Conservation (phyloP, 2,329 filamentous ascomycete genomes). For the Fusarium euwallaceae region DNA sequence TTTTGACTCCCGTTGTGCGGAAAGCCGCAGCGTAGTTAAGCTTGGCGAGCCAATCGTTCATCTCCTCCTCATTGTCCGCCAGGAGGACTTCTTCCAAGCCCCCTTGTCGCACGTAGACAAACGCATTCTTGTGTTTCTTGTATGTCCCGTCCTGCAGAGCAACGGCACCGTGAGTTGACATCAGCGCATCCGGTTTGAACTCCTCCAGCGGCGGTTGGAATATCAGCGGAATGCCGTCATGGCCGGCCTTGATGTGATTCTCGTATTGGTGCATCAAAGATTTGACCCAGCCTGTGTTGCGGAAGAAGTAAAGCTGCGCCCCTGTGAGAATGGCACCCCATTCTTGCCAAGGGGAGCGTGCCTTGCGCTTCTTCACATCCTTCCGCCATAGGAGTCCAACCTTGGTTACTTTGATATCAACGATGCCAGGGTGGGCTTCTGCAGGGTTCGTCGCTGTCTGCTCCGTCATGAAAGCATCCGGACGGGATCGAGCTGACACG, state of each 20-base stretch:
- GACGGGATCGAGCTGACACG: conserved; percentile 90
- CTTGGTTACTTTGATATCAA: conserved; percentile 98
- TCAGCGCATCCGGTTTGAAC: conserved; percentile 93
- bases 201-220: conserved; percentile 92
- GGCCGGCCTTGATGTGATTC: conserved; percentile 80
- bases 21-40: conserved; percentile 97
- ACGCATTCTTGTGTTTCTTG: conserved; percentile 95
- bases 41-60: conserved; percentile 97
- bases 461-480: conserved; percentile 94
- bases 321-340: conserved; percentile 97
- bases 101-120: conserved; percentile 88
- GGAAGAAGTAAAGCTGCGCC: conserved; percentile 97
- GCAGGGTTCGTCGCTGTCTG: conserved; percentile 86
- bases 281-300: conserved; percentile 93
- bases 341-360: conserved; percentile 96
- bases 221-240: conserved; percentile 81
- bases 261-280: conserved; percentile 91
- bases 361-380: conserved; percentile 92
- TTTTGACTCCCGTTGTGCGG: conserved; percentile 88
- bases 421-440: conserved; percentile 90
- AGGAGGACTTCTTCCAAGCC: conserved; percentile 91
- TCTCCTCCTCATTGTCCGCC: conserved; percentile 89
- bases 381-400: conserved; percentile 96
- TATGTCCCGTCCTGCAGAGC: conserved; percentile 88
- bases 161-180: conserved; percentile 94